Conservation (phyloP, 495 filamentous ascomycete species). For the Neurospora terricola region DNA sequence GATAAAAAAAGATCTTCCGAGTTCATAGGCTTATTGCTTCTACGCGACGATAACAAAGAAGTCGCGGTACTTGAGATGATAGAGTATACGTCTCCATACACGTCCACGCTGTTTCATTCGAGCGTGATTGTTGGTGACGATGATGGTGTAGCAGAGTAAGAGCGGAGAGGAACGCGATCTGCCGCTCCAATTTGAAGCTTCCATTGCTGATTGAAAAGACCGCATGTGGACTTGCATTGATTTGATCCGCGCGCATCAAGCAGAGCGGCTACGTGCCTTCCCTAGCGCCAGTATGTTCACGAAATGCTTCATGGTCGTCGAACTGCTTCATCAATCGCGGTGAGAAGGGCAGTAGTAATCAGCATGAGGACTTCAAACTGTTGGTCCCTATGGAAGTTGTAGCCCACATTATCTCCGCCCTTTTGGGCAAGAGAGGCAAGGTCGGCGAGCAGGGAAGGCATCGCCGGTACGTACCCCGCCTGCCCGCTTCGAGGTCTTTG, state of each 20-base stretch:
- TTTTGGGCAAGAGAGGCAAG: background rate
- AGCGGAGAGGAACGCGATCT: background rate
- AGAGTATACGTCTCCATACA: background rate
- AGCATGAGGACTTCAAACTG: background rate
- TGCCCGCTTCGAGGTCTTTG: background rate
- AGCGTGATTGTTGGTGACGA: background rate
- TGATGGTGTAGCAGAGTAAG: background rate
- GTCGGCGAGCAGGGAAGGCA: background rate
- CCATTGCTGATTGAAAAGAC: background rate
- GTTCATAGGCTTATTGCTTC: background rate
- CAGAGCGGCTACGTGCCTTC: background rate
- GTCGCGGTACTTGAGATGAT: background rate
- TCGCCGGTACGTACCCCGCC: background rate
- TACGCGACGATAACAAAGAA: background rate
- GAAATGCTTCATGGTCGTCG: background rate
- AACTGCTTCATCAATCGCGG: background rate
- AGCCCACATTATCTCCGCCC: background rate
- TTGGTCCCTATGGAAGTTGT: background rate
- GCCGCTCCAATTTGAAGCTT: background rate
- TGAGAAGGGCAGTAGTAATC: background rate
- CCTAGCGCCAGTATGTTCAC: background rate
- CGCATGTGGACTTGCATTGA: background rate
- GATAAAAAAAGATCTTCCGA: background rate
- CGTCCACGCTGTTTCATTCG: background rate
- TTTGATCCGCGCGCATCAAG: background rate